Conservation (phyloP, 805 yeast genomes). For the Saccharomyces eubayanus region DNA sequence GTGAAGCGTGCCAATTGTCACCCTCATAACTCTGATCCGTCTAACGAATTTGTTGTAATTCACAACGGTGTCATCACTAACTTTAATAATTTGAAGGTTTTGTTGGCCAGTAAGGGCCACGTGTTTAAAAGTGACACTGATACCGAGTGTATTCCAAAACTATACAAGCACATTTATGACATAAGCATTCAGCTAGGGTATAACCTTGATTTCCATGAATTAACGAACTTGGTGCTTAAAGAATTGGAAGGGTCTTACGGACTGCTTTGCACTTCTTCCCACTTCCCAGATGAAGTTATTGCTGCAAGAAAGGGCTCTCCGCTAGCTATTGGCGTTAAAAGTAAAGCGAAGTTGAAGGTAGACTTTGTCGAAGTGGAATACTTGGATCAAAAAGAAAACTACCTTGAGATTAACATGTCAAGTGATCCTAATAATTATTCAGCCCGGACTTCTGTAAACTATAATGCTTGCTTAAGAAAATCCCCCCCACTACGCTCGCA, state of each 20-base stretch:
- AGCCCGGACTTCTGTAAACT: not conserved
- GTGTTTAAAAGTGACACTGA: constrained; percentile 88
- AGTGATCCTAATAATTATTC: not conserved
- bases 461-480: not conserved
- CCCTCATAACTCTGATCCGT: constrained; percentile 85
- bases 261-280: constrained; percentile 80
- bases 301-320: constrained; percentile 99
- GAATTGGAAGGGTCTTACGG: constrained; percentile 98
- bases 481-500: constrained; percentile 31
- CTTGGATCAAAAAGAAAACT: constrained; percentile 50
- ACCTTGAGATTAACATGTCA: constrained; percentile 18
- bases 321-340: constrained; percentile 90
- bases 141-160: constrained; percentile 94
- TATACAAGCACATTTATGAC: constrained; percentile 85
- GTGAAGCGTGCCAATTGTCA: constrained; percentile 84
- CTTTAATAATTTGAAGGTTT: constrained; percentile 80
- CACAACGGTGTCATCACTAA: constrained; percentile 98
- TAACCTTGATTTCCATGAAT: constrained; percentile 78
- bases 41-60: constrained; percentile 80
- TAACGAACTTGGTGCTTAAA: constrained; percentile 83
- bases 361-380: constrained; percentile 98
- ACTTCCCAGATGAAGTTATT: constrained; percentile 90
- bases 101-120: constrained; percentile 71
- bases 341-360: constrained; percentile 88
- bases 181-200: constrained; percentile 61